A percentile compares a stretch with the other conserved stretches of the same genome.
Evolutionary conservation across 352 stramenopile genomes (phyloP).

Genomic region (Stramenopiles sp.): DNA sequence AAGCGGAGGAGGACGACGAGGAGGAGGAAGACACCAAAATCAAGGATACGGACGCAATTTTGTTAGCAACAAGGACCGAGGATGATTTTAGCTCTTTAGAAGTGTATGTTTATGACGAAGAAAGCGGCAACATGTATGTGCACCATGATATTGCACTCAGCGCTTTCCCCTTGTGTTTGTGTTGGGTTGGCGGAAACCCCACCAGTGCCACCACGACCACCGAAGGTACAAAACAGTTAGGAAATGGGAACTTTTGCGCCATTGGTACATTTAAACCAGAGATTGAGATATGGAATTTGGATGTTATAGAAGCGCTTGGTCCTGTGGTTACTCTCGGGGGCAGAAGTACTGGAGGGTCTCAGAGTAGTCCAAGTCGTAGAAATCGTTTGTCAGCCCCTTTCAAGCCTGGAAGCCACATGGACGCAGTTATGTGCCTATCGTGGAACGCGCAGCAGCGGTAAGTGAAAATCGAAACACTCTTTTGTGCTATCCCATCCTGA

Average conservation of each 20-base stretch:
- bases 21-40: background rate
- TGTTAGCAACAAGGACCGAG: background rate
- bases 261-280: conserved; percentile 96
- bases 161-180: conserved; percentile 89
- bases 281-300: conserved; percentile 99
- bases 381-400: conserved; percentile 41
- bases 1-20: background rate
- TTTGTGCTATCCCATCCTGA: too few relatives aligned
- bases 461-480: too few relatives aligned
- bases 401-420: conserved; percentile 76
- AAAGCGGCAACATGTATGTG: conserved; percentile 89
- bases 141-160: conserved; percentile 99
- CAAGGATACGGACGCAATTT: background rate
- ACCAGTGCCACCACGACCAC: conserved; percentile 14
- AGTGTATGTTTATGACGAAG: conserved; percentile 93
- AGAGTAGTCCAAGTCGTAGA: conserved; percentile 27
- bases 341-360: conserved; percentile 40
- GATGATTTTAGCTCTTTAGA: conserved; percentile 93
- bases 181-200: conserved; percentile 77
- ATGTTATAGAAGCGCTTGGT: conserved; percentile 95
- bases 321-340: conserved; percentile 78
- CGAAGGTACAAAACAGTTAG: conserved; percentile 22
- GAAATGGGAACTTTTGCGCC: conserved; percentile 85
- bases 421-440: conserved; percentile 91
- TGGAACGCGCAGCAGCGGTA: conserved; percentile 64